A percentile compares a stretch with the other conserved stretches of the same genome.
Evolutionary conservation across 768 basidiomycete species (phyloP).

Genomic region (Rhizopogon vinicolor): DNA sequence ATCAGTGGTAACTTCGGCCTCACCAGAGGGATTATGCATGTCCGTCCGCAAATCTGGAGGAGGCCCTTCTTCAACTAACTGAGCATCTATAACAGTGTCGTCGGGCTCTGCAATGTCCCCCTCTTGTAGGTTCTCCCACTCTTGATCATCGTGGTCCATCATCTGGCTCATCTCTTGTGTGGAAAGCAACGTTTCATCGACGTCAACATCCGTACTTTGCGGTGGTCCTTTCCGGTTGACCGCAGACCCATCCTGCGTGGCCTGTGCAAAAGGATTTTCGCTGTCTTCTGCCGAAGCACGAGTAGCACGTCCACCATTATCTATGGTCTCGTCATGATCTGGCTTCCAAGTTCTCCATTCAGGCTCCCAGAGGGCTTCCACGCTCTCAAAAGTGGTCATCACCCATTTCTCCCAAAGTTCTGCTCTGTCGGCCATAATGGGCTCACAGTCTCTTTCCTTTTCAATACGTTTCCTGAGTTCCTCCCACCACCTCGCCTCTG

Average conservation of each 20-base stretch:
- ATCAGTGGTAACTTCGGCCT: not conserved
- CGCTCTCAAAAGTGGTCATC: constrained; percentile 87
- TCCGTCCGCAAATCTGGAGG: not conserved
- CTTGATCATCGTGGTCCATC: constrained; percentile 13
- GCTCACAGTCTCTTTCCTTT: constrained; percentile 30
- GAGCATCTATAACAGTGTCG: constrained; percentile 4
- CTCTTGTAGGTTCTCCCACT: constrained; percentile 13
- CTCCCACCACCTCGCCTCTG: constrained; percentile 73
- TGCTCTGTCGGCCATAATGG: constrained; percentile 16
- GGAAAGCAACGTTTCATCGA: constrained; percentile 25
- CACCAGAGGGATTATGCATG: not conserved
- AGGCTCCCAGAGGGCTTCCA: constrained; percentile 81
- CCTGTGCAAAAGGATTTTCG: constrained; percentile 21
- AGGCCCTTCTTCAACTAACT: constrained; percentile 2
- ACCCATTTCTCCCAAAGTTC: constrained; percentile 66
- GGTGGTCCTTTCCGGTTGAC: not conserved
- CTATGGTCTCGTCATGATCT: constrained; percentile 1
- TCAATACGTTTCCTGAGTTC: constrained; percentile 62
- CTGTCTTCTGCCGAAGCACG: constrained; percentile 13
- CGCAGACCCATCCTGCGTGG: constrained; percentile 14
- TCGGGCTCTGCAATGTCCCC: constrained; percentile 13
- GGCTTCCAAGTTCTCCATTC: constrained; percentile 57
- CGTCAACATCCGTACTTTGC: constrained; percentile 20
- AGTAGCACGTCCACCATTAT: constrained; percentile 17
- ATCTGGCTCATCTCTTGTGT: constrained; percentile 31